Evolutionary conservation across 345 rosid genomes (phyloP).

Genomic region (Nasturtium officinale): DNA sequence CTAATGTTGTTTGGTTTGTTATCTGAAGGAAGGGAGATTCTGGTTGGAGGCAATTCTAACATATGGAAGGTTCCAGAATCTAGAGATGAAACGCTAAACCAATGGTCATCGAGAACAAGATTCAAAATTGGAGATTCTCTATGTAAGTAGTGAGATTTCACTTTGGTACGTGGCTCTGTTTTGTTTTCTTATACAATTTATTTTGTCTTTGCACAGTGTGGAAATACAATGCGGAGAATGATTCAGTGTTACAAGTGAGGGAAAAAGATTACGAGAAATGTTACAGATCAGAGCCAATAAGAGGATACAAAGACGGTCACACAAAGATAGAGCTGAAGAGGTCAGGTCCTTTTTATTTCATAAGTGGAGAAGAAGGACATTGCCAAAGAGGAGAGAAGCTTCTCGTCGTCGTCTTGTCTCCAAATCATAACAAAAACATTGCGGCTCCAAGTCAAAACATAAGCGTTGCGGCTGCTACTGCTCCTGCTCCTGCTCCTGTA

Average conservation of each 20-base stretch:
- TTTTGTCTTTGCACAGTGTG: constrained; percentile 42
- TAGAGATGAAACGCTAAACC: constrained; percentile 23
- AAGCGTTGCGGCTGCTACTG: background rate
- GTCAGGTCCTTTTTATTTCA: constrained; percentile 65
- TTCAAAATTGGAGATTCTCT: constrained; percentile 44
- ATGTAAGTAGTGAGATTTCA: constrained; percentile 21
- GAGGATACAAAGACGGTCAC: constrained; percentile 67
- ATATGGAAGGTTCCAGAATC: constrained; percentile 40
- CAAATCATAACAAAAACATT: constrained; percentile 28
- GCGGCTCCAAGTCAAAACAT: no score
- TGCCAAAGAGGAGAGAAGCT: constrained; percentile 65
- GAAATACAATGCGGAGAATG: constrained; percentile 54
- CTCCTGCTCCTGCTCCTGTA: constrained; percentile 11
- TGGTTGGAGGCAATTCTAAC: constrained; percentile 39
- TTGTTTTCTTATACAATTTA: background rate
- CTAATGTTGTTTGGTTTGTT: constrained; percentile 23
- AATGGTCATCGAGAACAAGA: constrained; percentile 41
- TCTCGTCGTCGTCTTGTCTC: constrained; percentile 55
- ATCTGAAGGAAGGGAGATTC: constrained; percentile 40
- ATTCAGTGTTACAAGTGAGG: constrained; percentile 61
- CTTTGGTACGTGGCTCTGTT: constrained; percentile 18
- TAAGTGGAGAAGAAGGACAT: constrained; percentile 64
- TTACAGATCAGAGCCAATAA: constrained; percentile 56
- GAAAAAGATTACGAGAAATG: constrained; percentile 57
- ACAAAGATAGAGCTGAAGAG: constrained; percentile 54